phyloP scores from a whole-genome alignment of 495 filamentous ascomycete species.

The Xylona heveae region DNA sequence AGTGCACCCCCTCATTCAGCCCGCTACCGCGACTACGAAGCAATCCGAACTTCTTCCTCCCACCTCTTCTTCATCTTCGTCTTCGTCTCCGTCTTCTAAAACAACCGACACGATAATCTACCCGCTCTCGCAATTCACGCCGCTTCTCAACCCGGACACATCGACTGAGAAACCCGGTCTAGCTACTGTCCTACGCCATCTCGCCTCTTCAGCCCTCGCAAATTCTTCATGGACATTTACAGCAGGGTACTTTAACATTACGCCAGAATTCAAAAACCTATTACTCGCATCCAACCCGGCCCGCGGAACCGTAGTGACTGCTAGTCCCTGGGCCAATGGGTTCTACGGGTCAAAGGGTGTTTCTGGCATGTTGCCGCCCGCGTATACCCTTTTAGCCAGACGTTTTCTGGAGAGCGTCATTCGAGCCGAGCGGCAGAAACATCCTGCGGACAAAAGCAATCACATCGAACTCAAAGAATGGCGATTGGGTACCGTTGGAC shows the following conservation, averaged over 20 bases:
- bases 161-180: conserved; percentile 80
- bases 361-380: conserved; percentile 71
- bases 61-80: conserved; percentile 12
- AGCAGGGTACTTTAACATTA: conserved; percentile 95
- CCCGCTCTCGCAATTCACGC: conserved; percentile 66
- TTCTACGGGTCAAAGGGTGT: conserved; percentile 83
- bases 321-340: conserved; percentile 86
- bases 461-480: conserved; percentile 70
- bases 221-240: conserved; percentile 79
- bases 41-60: no score
- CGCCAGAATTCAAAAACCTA: conserved; percentile 54
- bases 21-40: conserved; percentile 16
- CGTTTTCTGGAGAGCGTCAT: conserved; percentile 58
- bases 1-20: conserved; percentile 41
- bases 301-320: conserved; percentile 68
- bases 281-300: conserved; percentile 46
- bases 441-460: no score
- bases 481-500: conserved; percentile 59
- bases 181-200: conserved; percentile 42
- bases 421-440: conserved; percentile 32
- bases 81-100: conserved; percentile 9
- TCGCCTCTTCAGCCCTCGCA: conserved; percentile 35
- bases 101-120: conserved; percentile 54
- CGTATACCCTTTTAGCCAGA: conserved; percentile 72
- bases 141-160: conserved; percentile 52